Percentiles rank a stretch among this genome's conserved stretches.
These are phyloP conservation scores for Podospora tetraspora DNA, from an alignment of 495 filamentous ascomycete species.

Conservation along the genomic window DNA sequence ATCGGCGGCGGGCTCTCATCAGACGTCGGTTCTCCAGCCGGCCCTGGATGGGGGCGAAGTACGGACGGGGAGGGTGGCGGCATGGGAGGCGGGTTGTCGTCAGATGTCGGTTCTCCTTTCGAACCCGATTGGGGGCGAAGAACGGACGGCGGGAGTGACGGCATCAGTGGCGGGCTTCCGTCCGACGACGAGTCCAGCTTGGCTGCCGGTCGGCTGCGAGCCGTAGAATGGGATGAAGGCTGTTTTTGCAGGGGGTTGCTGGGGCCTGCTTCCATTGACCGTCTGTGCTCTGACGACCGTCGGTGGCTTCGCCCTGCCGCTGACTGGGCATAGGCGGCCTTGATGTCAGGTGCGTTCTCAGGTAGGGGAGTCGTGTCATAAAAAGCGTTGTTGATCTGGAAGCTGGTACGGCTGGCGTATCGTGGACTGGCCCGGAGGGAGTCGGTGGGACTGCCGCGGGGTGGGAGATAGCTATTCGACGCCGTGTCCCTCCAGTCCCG, in stretches of 20 bases:
- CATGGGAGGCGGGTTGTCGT: not conserved
- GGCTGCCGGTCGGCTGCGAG: not conserved
- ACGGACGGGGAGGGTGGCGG: not conserved
- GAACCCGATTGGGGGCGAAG: not conserved
- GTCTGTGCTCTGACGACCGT: not conserved
- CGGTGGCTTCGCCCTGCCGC: not conserved
- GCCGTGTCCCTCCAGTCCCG: constrained; percentile 7
- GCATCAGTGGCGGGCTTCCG: not conserved
- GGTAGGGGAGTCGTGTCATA: constrained; percentile 23
- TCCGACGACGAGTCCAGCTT: not conserved
- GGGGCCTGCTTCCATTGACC: not conserved
- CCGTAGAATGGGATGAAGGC: not conserved
- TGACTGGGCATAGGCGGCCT: not conserved
- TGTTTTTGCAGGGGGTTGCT: too few species aligned
- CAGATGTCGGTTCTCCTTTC: not conserved
- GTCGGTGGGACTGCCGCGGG: not conserved
- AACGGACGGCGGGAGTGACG: not conserved
- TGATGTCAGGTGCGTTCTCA: not conserved
- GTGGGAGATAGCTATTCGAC: not conserved
- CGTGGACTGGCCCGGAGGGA: not conserved
- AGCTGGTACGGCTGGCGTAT: not conserved
- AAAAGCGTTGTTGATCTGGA: constrained; percentile 19
- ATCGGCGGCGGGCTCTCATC: not conserved
- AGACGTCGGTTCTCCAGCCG: not conserved
- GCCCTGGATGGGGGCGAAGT: not conserved